These are phyloP conservation scores for Candida sp. DNA, from an alignment of 1,139 yeast genomes.

Conservation along the genomic window DNA sequence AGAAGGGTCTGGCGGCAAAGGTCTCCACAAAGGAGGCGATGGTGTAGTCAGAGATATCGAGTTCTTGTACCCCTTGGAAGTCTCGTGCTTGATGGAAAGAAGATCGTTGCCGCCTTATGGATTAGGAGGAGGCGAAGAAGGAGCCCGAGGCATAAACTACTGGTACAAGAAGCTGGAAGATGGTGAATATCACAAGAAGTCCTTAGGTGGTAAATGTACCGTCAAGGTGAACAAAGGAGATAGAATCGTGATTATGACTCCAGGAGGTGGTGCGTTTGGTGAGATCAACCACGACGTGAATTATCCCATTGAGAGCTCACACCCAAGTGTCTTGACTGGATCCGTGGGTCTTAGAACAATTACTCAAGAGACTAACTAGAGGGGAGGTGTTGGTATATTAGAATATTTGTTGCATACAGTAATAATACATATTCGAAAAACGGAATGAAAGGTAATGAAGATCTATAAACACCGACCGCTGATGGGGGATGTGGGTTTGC, in stretches of 20 bases:
- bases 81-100: constrained; percentile 51
- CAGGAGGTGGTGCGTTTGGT: constrained; percentile 58
- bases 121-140: constrained; percentile 45
- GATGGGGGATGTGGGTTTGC: too few relatives aligned
- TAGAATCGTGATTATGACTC: constrained; percentile 45
- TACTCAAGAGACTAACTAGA: constrained; percentile 38
- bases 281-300: constrained; percentile 13
- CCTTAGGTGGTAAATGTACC: constrained; percentile 48
- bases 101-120: constrained; percentile 51
- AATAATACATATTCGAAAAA: too few relatives aligned
- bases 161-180: constrained; percentile 35
- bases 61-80: constrained; percentile 43
- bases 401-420: too few relatives aligned
- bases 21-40: constrained; percentile 46
- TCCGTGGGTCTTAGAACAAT: constrained; percentile 38
- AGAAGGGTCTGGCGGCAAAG: constrained; percentile 45
- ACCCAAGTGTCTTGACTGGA: constrained; percentile 35
- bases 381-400: not conserved
- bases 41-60: constrained; percentile 52
- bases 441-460: too few relatives aligned
- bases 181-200: constrained; percentile 28
- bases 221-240: constrained; percentile 45
- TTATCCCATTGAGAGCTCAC: constrained; percentile 28
- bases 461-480: too few relatives aligned
- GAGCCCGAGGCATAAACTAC: constrained; percentile 41